These are phyloP conservation scores for Xylariaceae sp. DNA, from an alignment of 2,329 filamentous ascomycete species.

Conservation along the genomic window DNA sequence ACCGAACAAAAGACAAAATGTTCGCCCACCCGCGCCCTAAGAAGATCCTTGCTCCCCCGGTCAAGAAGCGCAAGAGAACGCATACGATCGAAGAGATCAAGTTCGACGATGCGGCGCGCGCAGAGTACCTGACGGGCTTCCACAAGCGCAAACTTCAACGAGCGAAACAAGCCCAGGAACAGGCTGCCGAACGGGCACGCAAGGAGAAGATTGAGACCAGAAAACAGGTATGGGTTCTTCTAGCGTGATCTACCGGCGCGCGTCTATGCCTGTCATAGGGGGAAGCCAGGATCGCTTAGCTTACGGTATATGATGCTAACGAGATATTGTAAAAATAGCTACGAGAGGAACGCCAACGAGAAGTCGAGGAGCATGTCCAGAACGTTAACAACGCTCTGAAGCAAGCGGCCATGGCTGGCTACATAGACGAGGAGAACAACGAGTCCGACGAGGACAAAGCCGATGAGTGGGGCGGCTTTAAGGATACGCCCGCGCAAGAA, in stretches of 20 bases:
- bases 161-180: conserved; percentile 77
- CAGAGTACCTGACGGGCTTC: conserved; percentile 91
- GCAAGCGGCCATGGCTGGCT: conserved; percentile 50
- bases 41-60: conserved; percentile 53
- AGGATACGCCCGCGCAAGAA: conserved; percentile 43
- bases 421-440: conserved; percentile 32
- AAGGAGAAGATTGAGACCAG: conserved; percentile 70
- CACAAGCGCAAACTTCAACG: conserved; percentile 90
- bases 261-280: not conserved
- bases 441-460: conserved; percentile 29
- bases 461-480: conserved; percentile 60
- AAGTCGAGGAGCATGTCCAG: conserved; percentile 76
- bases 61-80: conserved; percentile 61
- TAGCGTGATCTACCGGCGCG: not conserved
- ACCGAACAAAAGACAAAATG: conserved; percentile 27
- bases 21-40: conserved; percentile 57
- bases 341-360: conserved; percentile 73
- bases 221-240: conserved; percentile 57
- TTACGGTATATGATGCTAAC: not conserved
- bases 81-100: conserved; percentile 69
- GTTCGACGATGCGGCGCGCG: conserved; percentile 74
- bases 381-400: conserved; percentile 67
- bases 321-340: conserved; percentile 48
- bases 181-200: conserved; percentile 68
- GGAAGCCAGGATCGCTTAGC: not conserved